phyloP scores from a whole-genome alignment of 2,329 filamentous ascomycete species.

The Pyrenophora seminiperda region DNA sequence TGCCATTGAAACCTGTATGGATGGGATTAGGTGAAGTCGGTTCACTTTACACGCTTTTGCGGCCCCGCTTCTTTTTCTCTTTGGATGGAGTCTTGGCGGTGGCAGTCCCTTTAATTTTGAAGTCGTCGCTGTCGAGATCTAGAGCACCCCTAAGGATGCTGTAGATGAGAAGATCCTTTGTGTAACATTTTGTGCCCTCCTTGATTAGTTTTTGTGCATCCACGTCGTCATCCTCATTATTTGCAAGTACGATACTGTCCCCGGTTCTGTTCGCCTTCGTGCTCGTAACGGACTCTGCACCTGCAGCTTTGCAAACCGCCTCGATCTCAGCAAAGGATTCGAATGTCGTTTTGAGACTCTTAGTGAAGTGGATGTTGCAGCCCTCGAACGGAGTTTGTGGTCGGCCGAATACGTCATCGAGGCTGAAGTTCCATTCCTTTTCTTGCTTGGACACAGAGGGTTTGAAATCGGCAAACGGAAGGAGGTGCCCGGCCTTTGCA shows the following conservation, averaged over 20 bases:
- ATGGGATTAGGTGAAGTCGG: not conserved
- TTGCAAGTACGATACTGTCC: constrained; percentile 48
- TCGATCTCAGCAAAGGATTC: constrained; percentile 47
- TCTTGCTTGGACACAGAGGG: constrained; percentile 44
- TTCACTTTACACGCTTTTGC: constrained; percentile 16
- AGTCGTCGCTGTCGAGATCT: constrained; percentile 49
- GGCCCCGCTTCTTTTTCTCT: constrained; percentile 23
- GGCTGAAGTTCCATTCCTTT: constrained; percentile 47
- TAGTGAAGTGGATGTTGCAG: constrained; percentile 57
- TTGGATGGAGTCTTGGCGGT: constrained; percentile 5
- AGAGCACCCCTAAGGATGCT: constrained; percentile 52
- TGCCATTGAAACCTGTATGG: not conserved
- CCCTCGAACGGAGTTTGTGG: constrained; percentile 53
- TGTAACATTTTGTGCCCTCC: constrained; percentile 45
- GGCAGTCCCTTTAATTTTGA: constrained; percentile 30
- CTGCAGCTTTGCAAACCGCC: constrained; percentile 46
- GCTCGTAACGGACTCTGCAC: constrained; percentile 41
- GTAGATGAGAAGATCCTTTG: constrained; percentile 51
- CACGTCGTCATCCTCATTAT: constrained; percentile 40
- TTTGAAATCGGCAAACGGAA: constrained; percentile 43
- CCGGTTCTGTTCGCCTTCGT: constrained; percentile 30
- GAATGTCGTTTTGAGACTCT: constrained; percentile 42
- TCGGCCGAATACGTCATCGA: constrained; percentile 39
- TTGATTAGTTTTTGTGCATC: constrained; percentile 44
- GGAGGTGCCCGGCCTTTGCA: constrained; percentile 42